These are phyloP conservation scores for Fusarium sp. DNA, from an alignment of 2,329 filamentous ascomycete species.

Conservation along the genomic window DNA sequence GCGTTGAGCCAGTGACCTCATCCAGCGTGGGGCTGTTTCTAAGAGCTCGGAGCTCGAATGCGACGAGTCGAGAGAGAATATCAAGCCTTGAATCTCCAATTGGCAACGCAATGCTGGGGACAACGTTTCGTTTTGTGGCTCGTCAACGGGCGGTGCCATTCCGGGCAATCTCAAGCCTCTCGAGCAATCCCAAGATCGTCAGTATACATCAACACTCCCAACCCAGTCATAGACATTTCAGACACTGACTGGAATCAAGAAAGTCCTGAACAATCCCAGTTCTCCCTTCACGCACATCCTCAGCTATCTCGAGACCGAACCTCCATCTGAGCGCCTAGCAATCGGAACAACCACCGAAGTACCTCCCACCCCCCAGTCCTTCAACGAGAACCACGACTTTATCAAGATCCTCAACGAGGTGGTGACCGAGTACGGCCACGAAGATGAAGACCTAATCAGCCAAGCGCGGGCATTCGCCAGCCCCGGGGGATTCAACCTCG, in stretches of 20 bases:
- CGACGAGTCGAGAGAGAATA: neutral
- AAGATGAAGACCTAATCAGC: conserved; percentile 62
- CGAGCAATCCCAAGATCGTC: conserved; percentile 63
- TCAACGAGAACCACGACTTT: conserved; percentile 67
- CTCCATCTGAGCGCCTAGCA: conserved; percentile 61
- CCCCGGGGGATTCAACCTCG: conserved; percentile 61
- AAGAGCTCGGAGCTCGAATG: conserved; percentile 15
- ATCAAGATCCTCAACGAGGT: conserved; percentile 66
- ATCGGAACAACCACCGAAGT: conserved; percentile 66
- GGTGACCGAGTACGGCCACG: conserved; percentile 60
- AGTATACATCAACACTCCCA: conserved; percentile 40
- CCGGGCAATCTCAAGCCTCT: conserved; percentile 56
- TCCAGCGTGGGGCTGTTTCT: conserved; percentile 27
- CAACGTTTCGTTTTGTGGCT: conserved; percentile 38
- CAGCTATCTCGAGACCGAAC: conserved; percentile 65
- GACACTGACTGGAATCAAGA: conserved; percentile 52
- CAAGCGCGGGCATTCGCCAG: conserved; percentile 68
- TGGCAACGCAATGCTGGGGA: conserved; percentile 40
- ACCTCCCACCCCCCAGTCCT: conserved; percentile 68
- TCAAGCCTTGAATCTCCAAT: conserved; percentile 9
- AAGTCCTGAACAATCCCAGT: conserved; percentile 62
- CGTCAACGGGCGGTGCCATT: conserved; percentile 32
- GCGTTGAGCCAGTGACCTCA: conserved; percentile 45
- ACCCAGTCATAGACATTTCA: neutral
- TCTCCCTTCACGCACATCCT: conserved; percentile 61